Conservation (phyloP, 2,329 filamentous ascomycete species). For the Aspergillus latus region DNA sequence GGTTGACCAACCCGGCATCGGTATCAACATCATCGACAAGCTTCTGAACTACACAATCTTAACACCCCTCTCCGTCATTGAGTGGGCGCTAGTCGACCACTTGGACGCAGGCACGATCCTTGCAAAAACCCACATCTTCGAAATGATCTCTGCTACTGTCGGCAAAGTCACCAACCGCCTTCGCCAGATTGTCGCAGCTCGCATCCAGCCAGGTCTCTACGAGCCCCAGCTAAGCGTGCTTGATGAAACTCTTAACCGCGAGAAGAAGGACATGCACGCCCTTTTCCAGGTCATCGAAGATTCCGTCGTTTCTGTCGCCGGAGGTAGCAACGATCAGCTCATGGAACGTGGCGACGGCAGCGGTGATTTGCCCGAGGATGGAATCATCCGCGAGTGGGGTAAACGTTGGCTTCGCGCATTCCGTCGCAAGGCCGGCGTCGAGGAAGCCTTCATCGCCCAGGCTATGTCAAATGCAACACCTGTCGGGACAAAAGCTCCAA, state of each 20-base stretch:
- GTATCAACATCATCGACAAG: slow-evolving; percentile 91
- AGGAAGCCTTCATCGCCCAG: slow-evolving; percentile 70
- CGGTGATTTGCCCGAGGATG: slow-evolving; percentile 54
- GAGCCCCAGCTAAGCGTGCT: slow-evolving; percentile 58
- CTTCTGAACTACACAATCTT: slow-evolving; percentile 96
- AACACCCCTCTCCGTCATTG: slow-evolving; percentile 77
- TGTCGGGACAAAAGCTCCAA: slow-evolving; percentile 39
- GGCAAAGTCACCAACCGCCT: slow-evolving; percentile 86
- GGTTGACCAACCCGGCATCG: slow-evolving; percentile 87
- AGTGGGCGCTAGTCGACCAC: slow-evolving; percentile 79
- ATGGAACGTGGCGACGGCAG: slow-evolving; percentile 65
- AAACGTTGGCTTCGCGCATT: slow-evolving; percentile 85
- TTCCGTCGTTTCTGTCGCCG: slow-evolving; percentile 68
- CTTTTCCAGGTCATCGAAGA: slow-evolving; percentile 82
- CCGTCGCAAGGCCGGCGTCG: slow-evolving; percentile 75
- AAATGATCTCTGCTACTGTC: slow-evolving; percentile 85
- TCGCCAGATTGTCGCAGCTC: slow-evolving; percentile 70
- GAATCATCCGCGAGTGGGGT: slow-evolving; percentile 75
- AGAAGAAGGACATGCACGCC: slow-evolving; percentile 71
- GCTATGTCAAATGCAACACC: slow-evolving; percentile 51
- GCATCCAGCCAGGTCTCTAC: slow-evolving; percentile 57
- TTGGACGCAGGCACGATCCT: slow-evolving; percentile 66
- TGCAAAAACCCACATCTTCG: slow-evolving; percentile 74
- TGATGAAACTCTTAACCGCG: slow-evolving; percentile 66
- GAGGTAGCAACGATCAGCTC: slow-evolving; percentile 70